Evolutionary conservation across 306 rosid species (phyloP).

Genomic region (Malus asiatica): DNA sequence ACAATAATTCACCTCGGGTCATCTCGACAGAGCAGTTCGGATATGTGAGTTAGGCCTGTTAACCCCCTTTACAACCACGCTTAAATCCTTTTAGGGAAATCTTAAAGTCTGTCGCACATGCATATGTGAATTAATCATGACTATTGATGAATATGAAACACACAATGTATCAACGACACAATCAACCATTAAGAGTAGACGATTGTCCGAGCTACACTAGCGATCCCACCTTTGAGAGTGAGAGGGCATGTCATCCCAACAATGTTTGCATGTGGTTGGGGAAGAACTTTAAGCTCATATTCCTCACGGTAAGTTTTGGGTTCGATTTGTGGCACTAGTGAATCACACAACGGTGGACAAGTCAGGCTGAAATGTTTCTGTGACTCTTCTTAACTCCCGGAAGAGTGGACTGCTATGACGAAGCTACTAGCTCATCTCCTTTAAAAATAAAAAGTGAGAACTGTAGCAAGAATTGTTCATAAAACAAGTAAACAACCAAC

Average conservation of each 20-base stretch:
- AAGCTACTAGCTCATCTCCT: too few species aligned
- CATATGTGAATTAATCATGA: background rate
- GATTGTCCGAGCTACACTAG: background rate
- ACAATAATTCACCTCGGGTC: background rate
- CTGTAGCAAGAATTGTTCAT: background rate
- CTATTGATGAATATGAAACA: background rate
- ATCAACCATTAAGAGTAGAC: background rate
- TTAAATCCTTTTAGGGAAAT: background rate
- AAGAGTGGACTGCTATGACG: too few species aligned
- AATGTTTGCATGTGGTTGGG: background rate
- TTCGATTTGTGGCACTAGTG: too few species aligned
- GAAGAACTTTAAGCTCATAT: too few species aligned
- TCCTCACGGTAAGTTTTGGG: too few species aligned
- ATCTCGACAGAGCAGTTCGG: too few species aligned
- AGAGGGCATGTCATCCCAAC: background rate
- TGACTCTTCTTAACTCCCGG: rapidly evolving
- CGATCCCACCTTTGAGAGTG: background rate
- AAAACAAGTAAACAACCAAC: background rate
- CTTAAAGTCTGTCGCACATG: background rate
- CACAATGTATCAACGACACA: background rate
- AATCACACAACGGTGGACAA: too few species aligned
- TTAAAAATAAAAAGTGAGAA: too few species aligned
- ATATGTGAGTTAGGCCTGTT: too few species aligned
- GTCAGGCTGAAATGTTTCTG: too few species aligned
- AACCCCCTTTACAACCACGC: too few species aligned